phyloP scores from a whole-genome alignment of 2,329 filamentous ascomycete species.

The Neocatenulostroma microsporum region DNA sequence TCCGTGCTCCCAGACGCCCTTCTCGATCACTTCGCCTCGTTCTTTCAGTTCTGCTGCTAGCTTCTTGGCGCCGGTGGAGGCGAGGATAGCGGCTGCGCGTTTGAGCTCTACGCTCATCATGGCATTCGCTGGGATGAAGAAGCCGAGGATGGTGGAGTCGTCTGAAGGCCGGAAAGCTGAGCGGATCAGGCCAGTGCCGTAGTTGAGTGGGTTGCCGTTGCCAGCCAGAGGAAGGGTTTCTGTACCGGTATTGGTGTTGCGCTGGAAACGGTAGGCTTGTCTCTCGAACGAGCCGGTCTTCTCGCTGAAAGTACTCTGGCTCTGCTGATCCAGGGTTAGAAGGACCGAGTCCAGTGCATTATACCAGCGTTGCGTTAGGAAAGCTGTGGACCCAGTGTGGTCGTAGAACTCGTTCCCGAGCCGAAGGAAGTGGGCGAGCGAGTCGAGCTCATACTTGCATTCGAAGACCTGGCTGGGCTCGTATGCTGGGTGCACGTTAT shows the following conservation, averaged over 20 bases:
- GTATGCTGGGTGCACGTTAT: slow-evolving; percentile 77
- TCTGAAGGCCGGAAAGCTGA: slow-evolving; percentile 93
- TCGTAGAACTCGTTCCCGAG: slow-evolving; percentile 80
- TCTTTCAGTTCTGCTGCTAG: slow-evolving; percentile 44
- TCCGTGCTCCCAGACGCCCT: slow-evolving; percentile 78
- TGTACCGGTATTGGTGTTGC: slow-evolving; percentile 70
- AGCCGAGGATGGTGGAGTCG: slow-evolving; percentile 88
- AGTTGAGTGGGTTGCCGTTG: slow-evolving; percentile 83
- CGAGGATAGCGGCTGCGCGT: slow-evolving; percentile 63
- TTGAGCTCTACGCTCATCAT: slow-evolving; percentile 89
- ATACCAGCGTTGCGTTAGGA: slow-evolving; percentile 72
- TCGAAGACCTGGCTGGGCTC: slow-evolving; percentile 84
- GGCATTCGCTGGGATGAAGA: slow-evolving; percentile 90
- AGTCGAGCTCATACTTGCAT: slow-evolving; percentile 98
- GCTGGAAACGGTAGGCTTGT: slow-evolving; percentile 83
- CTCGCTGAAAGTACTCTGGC: slow-evolving; percentile 68
- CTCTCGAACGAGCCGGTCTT: slow-evolving; percentile 55
- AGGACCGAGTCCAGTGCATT: slow-evolving; percentile 68
- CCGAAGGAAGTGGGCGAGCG: slow-evolving; percentile 81
- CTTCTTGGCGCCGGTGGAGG: slow-evolving; percentile 46
- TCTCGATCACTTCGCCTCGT: slow-evolving; percentile 58
- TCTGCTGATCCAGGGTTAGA: slow-evolving; percentile 67
- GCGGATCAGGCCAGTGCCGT: slow-evolving; percentile 74
- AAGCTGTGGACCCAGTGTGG: slow-evolving; percentile 67
- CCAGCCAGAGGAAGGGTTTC: slow-evolving; percentile 80